Evolutionary conservation across 805 yeast genomes (phyloP), one percentile per base, ranked within the genome.

Genomic region (Wickerhamomyces bisporus): DNA sequence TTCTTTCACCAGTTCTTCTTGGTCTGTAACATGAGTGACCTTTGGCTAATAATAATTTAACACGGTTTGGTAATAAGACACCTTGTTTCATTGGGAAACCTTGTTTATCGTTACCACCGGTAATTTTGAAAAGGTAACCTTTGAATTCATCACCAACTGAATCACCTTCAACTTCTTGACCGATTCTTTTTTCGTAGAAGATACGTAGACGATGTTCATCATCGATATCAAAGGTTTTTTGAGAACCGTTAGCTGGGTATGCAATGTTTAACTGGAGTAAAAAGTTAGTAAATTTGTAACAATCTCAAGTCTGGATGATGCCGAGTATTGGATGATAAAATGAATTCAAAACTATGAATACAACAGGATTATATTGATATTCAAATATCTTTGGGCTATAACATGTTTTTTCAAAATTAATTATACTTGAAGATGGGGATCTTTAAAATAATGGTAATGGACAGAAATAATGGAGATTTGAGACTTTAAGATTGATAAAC

Each of bases 31-130:
- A 91, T 61, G 97, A 86, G 78, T 77, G 83, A 65, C 91, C 96
- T 75, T 87, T 81, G 60, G 95, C 71, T 68, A 93, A 79, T 68
- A 93, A 81, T 64, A 93, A 81, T 71, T 86, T 88, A 62, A 93
- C 98, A 83, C 98, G 94, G 82, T 94, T 88, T 75, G 98, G 98
- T 79, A 87, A 93, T 81, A 93, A 77, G 56, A 93, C 98, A 84
- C 98, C 98, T 77, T 94, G 98, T 77, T 89, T 93, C 98, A 94
- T 93, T 77, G 98, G 98, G 96, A 93, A 93, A 79, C 98, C 98
- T 80, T 93, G 98, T 79, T 93, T 93, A 79, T 93, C 98, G 85
- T 93, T 93, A 83, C 98, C 98, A 70, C 98, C 98, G 62, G 97
- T 75, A 72, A 93, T 89, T 80, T 84, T 94, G 86, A 93, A 89